phyloP scores from a whole-genome alignment of 257 asterid species.

The Ehretia macrophylla region DNA sequence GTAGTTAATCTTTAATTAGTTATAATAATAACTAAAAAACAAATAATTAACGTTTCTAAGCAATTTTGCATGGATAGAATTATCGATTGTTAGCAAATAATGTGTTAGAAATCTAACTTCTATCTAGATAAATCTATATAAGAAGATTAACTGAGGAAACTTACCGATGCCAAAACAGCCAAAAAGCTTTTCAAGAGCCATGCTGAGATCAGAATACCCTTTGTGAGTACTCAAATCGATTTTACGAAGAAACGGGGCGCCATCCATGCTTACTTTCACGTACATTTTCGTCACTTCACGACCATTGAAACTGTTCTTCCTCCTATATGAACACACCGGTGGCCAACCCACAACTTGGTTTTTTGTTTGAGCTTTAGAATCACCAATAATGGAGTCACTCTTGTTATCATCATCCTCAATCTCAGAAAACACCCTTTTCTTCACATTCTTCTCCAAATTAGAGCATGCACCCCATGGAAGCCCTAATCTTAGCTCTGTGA shows the following conservation, averaged over 20 bases:
- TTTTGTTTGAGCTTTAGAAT: neutral
- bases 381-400: neutral
- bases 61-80: neutral
- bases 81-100: neutral
- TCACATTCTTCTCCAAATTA: neutral
- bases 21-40: no score
- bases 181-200: conserved; percentile 10
- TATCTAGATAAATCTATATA: neutral
- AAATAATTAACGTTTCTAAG: no score
- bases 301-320: conserved; percentile 3
- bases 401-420: neutral
- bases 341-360: conserved; percentile 12
- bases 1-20: no score
- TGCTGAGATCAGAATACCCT: conserved; percentile 1
- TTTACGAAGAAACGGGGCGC: conserved; percentile 9
- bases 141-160: neutral
- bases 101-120: neutral
- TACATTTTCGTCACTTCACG: conserved; percentile 5
- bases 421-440: conserved; percentile 8
- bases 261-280: conserved; percentile 8
- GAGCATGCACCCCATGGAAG: neutral
- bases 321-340: conserved; percentile 8
- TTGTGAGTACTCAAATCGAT: conserved; percentile 5
- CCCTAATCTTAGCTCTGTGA: conserved; percentile 9
- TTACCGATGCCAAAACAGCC: conserved; percentile 10